Evolutionary conservation across 805 yeast species (phyloP), one percentile per base, ranked within the genome.

Genomic region (Tanozyma kutaoensis): DNA sequence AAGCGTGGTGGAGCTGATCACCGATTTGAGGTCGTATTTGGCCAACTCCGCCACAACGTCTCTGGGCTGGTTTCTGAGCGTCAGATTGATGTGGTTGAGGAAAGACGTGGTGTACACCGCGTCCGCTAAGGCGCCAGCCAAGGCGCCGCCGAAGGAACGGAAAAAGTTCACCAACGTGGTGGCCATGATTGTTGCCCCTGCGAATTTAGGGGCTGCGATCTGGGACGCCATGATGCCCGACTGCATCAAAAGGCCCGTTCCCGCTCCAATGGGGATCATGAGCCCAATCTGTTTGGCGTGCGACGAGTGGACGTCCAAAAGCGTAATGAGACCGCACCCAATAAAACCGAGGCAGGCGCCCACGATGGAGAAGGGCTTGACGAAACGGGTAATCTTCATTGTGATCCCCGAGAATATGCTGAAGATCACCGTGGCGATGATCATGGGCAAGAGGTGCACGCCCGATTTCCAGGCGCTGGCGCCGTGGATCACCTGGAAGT

Each of bases 111-210:
- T 42, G 37, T 58, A 62, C 7, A 57, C 54, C n/a, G 57, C 48
- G 32, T 62, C 66, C 3, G 61, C 55, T 12, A 64, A 42, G 21
- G 49, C 53, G 3, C 63, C 50, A 15, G 65, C 58, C 16, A 69
- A 21, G 2, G 72, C 53, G 24, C 67, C 63, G 13, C 66, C 67
- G 12, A 68, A 33, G 1, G 63, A 43, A 36, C 75, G 58, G 11
- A 44, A 42, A 38, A 65, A 66, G 34, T 57, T 54, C 30, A 64
- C 29, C 26, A 58, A 50, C 1, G 71, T 45, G 4, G 73, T 66
- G 2, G 67, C 53, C 44, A 68, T 41, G 25, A 70, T 64, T 5
- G 56, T 52, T 3, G 64, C 57, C 11, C 75, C 76, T 5, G 66
- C 57, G 1, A 52, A 43, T 32, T 67, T 63, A 19, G 76, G 73